A percentile compares a stretch with the other conserved stretches of the same genome.
These are phyloP conservation scores for Skeletonema marinoi DNA, from an alignment of 108 stramenopile genomes.

Conservation along the genomic window DNA sequence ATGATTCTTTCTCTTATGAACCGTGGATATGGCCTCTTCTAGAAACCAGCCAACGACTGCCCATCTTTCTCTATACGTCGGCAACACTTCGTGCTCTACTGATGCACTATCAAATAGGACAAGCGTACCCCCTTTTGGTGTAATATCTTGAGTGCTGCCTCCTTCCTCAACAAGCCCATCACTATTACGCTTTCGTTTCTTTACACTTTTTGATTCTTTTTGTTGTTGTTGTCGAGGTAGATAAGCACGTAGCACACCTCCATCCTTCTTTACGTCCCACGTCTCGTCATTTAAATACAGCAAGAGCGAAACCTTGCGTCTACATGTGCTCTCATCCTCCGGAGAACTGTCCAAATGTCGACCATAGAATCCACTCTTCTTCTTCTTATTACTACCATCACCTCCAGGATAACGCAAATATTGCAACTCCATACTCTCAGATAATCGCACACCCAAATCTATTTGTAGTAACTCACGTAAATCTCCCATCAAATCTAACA, in stretches of 20 bases:
- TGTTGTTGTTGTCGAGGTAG: not conserved
- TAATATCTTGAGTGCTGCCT: slow-evolving; percentile 1
- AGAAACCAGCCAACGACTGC: slow-evolving; percentile 35
- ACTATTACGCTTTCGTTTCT: not conserved
- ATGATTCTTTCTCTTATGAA: not conserved
- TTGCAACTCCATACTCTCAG: slow-evolving; percentile 23
- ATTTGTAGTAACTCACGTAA: slow-evolving; percentile 5
- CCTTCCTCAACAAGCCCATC: not conserved
- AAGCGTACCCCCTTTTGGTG: slow-evolving; percentile 20
- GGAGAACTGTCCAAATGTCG: slow-evolving; percentile 24
- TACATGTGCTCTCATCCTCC: slow-evolving; percentile 6
- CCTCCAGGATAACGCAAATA: slow-evolving; percentile 26
- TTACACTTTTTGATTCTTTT: not conserved
- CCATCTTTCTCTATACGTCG: slow-evolving; percentile 20
- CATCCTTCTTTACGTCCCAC: slow-evolving; percentile 13
- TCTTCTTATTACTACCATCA: not conserved
- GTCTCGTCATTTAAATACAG: slow-evolving; percentile 14
- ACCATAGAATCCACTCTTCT: slow-evolving; percentile 15
- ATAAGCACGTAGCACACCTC: slow-evolving; percentile 20
- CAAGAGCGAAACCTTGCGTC: slow-evolving; percentile 17
- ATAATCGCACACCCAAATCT: slow-evolving; percentile 3
- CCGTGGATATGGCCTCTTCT: not conserved
- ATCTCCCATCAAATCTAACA: slow-evolving; percentile 14
- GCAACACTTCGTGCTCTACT: slow-evolving; percentile 27
- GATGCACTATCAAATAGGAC: slow-evolving; percentile 24